These are phyloP conservation scores for Punica granatum DNA, from an alignment of 345 rosid genomes.

Conservation along the genomic window DNA sequence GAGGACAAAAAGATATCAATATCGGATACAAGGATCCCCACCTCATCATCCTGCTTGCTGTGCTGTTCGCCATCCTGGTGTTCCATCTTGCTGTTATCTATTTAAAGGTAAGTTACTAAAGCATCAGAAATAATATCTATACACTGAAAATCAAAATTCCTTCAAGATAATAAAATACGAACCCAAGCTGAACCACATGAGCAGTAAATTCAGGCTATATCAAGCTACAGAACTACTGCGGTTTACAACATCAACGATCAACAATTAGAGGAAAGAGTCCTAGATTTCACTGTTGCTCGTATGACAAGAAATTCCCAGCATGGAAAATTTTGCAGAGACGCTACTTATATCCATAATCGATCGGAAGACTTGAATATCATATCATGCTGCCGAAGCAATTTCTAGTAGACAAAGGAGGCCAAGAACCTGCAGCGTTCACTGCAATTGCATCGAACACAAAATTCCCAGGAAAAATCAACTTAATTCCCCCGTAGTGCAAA, in stretches of 20 bases:
- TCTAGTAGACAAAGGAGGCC: not conserved
- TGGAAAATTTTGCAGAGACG: not conserved
- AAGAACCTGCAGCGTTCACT: not conserved
- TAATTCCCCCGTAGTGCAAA: too few species aligned
- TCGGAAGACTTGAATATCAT: not conserved
- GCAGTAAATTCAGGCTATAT: not conserved
- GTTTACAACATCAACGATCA: not conserved
- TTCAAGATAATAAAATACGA: too few species aligned
- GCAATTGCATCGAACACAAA: not conserved
- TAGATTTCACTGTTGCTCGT: not conserved
- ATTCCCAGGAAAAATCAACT: not conserved
- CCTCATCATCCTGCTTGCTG: constrained; percentile 76
- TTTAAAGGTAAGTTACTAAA: not conserved
- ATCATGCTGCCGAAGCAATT: not conserved
- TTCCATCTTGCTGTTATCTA: constrained; percentile 40
- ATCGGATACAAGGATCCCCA: constrained; percentile 8
- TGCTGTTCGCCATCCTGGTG: constrained; percentile 43
- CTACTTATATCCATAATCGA: not conserved
- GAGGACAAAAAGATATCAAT: not conserved
- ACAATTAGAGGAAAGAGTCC: not conserved
- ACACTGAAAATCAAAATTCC: not conserved
- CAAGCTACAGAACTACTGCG: not conserved
- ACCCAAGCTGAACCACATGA: not conserved
- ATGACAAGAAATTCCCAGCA: not conserved
- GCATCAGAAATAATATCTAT: not conserved